Percentiles rank a stretch among this genome's conserved stretches.
These are phyloP conservation scores for Trichoderma gamsii DNA, from an alignment of 495 filamentous ascomycete genomes.

Conservation along the genomic window DNA sequence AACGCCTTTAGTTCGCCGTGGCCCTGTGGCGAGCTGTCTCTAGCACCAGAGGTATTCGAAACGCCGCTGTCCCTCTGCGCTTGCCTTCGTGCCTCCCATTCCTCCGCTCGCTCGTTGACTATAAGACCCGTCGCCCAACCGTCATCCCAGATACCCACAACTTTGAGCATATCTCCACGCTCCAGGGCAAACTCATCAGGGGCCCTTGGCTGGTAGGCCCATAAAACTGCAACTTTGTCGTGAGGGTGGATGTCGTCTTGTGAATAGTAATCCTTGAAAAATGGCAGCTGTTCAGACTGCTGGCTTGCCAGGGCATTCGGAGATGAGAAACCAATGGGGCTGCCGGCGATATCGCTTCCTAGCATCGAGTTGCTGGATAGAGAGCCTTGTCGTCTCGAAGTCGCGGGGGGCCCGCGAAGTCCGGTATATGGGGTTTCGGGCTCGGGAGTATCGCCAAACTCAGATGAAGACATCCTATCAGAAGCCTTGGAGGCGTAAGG, in stretches of 20 bases:
- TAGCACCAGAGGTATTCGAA: conserved; percentile 68
- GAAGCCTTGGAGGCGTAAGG: conserved; percentile 40
- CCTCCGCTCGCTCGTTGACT: conserved; percentile 75
- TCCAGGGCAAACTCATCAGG: conserved; percentile 91
- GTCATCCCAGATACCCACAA: conserved; percentile 99
- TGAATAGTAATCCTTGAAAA: conserved; percentile 99
- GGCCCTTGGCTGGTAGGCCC: conserved; percentile 94
- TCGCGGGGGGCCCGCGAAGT: conserved; percentile 55
- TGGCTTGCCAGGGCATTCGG: conserved; percentile 77
- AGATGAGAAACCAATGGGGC: conserved; percentile 71
- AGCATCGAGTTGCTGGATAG: conserved; percentile 82
- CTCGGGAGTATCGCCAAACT: conserved; percentile 73
- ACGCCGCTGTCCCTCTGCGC: conserved; percentile 88
- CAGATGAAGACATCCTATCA: conserved; percentile 73
- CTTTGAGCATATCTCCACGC: conserved; percentile 95
- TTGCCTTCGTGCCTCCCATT: conserved; percentile 72
- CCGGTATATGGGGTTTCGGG: conserved; percentile 55
- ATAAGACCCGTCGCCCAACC: conserved; percentile 96
- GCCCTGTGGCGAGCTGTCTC: conserved; percentile 56
- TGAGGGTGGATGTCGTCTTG: conserved; percentile 90
- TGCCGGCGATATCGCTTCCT: conserved; percentile 61
- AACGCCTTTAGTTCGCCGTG: conserved; percentile 95
- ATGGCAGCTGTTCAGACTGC: conserved; percentile 88
- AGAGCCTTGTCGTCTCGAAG: conserved; percentile 66
- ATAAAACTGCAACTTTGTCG: conserved; percentile 84